Evolutionary conservation across 148 eudicot species (phyloP), one percentile per base, ranked within the genome.

Genomic region (Diospyros lotus): DNA sequence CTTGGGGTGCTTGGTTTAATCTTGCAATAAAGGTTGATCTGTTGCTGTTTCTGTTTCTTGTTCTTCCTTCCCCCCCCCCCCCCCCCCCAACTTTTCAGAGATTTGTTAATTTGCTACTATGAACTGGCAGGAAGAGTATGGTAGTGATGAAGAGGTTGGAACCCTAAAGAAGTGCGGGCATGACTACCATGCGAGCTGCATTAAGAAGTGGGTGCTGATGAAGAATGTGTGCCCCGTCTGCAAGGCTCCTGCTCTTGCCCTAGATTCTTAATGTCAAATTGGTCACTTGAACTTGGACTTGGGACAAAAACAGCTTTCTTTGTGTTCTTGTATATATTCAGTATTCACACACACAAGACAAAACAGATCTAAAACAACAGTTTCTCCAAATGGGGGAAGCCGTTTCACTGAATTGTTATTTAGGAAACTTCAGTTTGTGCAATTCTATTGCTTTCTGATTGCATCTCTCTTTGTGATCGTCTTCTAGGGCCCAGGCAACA

Each of bases 221-320:
- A 81, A 81, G 78, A 81, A 73, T 58, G 46, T 56, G 46, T 81
- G 84, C 78, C 84, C 84, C 10, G 64, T 81, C 58, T 81, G 84
- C 75, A 81, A 81, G 75, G 79, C 73, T 41, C 72, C 81, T 73
- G 73, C 73, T 41, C 63, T 65, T 66, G 39, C 14, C 28, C 28
- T 13, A 71, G 64, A 41, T 40, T 52, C 53, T 73, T 1, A 3
- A 48, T 28, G 0, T 28, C 28, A 28, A 28, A 28, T 28, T 28
- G 28, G 28, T 28, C 28, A 28, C 28, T 28, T 28, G 28, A 28
- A 28, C 28, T 28, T 28, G 28, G 28, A 28, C 28, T 28, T 28
- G 17, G 6, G 58, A 73, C 56, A 62, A 67, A 50, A 73, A 56
- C 17, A 28, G 18, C 44, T 8, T 42, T 40, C 59, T 67, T 78